Conservation (phyloP, 73 alveolate genomes). For the Tetrahymena borealis region DNA sequence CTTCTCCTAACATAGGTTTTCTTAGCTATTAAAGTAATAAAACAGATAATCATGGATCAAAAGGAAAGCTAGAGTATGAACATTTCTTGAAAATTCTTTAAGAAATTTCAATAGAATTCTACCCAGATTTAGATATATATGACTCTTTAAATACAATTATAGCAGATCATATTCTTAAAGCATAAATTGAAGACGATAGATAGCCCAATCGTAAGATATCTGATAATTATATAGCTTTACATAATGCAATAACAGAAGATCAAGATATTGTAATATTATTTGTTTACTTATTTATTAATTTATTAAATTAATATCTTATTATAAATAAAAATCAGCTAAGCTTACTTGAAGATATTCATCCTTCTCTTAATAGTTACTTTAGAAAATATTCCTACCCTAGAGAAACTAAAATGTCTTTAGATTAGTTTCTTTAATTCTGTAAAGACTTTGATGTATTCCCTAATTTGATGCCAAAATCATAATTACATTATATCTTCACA, state of each 20-base stretch:
- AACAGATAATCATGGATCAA: neutral
- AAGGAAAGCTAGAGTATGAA: neutral
- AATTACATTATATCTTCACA: neutral
- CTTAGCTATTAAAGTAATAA: neutral
- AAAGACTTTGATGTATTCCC: neutral
- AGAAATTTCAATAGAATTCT: neutral
- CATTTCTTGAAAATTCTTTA: neutral
- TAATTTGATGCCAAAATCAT: neutral
- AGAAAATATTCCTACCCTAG: neutral
- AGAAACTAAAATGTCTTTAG: neutral
- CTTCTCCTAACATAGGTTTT: neutral
- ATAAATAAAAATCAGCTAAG: neutral
- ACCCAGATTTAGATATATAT: neutral
- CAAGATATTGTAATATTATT: neutral
- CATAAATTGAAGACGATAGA: neutral
- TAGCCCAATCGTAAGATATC: neutral
- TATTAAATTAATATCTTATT: neutral
- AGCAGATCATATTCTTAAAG: neutral
- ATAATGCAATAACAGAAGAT: neutral
- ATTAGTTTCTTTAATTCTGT: neutral
- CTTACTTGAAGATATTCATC: neutral
- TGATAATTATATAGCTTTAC: neutral
- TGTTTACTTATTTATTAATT: neutral
- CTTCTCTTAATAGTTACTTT: neutral
- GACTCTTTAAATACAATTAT: neutral